Evolutionary conservation across 2,329 filamentous ascomycete species (phyloP), one percentile per base, ranked within the genome.

Genomic region (Calonectria hawksworthii): DNA sequence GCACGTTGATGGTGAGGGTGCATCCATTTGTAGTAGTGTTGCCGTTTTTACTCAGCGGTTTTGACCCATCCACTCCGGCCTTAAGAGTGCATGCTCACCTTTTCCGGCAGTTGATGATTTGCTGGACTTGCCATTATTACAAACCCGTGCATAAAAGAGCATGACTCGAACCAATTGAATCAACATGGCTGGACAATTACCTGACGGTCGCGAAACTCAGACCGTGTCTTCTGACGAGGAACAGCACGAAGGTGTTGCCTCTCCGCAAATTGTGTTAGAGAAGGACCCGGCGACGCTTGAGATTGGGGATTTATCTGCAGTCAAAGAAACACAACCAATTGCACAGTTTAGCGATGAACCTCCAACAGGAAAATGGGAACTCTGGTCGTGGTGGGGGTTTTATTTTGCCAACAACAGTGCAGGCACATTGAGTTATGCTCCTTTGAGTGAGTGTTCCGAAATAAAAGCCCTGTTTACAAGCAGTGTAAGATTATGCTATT

Each of bases 381-480:
- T 61, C 23, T 61, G 56, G 56, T 61, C 56, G 2, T 61, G 56
- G 56, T 61, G 56, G 56, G 56, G 56, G 2, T 61, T 61, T 28
- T 61, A 61, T 26, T 61, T 61, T 41, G 56, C 56, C n/a, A 61
- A 61, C 34, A 61, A 61, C 23, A 61, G 56, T 16, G 56, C 56
- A 28, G 56, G 56, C 28, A 61, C 56, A 3, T 14, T 61, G 34
- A 61, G 56, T 28, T 61, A 61, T 41, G 56, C 56, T 26, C 56
- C 56, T 61, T 23, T 61, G 3, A 61, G 56, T 61, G 36, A 18
- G 56, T 61, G 13, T 21, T 11, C 18, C 14, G 3, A 18, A 14
- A 26, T 41, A n/a, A 7, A 9, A 21, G 13, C 8, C 21, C 10
- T 18, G 18, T 23, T 11, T 14, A 10, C 9, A n/a, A 16, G 18